These are phyloP conservation scores for Dendrobium huoshanense DNA, from an alignment of 106 monocot genomes.

Conservation along the genomic window DNA sequence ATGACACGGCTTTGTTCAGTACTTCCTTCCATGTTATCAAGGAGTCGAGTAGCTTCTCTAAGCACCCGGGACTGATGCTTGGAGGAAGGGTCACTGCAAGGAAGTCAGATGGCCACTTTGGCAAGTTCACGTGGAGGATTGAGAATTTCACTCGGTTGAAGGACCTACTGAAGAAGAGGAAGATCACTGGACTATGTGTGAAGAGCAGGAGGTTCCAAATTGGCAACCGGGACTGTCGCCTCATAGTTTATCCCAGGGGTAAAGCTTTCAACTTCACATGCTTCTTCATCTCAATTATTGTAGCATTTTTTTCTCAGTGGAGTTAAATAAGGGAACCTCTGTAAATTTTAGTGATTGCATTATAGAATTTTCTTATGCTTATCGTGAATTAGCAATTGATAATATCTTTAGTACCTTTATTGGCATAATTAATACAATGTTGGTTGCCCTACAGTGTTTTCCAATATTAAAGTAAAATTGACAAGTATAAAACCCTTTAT, in stretches of 20 bases:
- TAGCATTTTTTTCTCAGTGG: background rate
- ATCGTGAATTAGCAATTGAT: background rate
- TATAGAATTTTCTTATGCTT: background rate
- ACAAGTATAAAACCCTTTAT: background rate
- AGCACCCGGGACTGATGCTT: constrained; percentile 25
- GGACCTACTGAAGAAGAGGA: constrained; percentile 92
- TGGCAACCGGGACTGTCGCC: constrained; percentile 87
- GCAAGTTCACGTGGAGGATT: constrained; percentile 93
- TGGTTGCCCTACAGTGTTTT: background rate
- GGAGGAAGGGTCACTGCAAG: constrained; percentile 43
- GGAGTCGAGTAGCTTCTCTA: constrained; percentile 65
- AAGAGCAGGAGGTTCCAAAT: constrained; percentile 96
- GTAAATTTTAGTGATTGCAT: background rate
- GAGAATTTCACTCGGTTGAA: constrained; percentile 89
- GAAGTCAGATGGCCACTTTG: constrained; percentile 82
- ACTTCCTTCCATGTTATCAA: constrained; percentile 88
- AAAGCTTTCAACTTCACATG: constrained; percentile 7
- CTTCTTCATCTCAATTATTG: constrained; percentile 2
- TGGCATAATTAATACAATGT: background rate
- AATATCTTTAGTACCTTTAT: background rate
- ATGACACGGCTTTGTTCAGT: constrained; percentile 66
- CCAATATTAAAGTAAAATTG: background rate
- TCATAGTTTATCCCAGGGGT: constrained; percentile 98
- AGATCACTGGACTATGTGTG: constrained; percentile 89
- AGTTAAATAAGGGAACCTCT: background rate